phyloP scores from a whole-genome alignment of 441 rosid genomes.

The Pelargonium australe region DNA sequence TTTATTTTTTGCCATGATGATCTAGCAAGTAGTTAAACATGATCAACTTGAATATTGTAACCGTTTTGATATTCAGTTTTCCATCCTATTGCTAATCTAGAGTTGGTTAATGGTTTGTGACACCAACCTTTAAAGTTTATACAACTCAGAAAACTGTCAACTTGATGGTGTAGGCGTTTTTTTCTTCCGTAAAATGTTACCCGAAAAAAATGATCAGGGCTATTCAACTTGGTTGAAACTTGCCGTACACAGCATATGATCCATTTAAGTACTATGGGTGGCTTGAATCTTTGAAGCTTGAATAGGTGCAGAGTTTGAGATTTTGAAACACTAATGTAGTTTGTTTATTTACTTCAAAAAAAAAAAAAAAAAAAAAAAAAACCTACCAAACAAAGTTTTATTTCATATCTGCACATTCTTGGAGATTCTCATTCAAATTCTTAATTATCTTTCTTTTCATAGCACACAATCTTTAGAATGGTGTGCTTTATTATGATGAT shows the following conservation, averaged over 20 bases:
- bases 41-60: constrained; percentile 6
- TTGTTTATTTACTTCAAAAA: too few relatives aligned
- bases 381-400: too few relatives aligned
- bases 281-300: constrained; percentile 1
- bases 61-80: constrained; percentile 2
- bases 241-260: neutral
- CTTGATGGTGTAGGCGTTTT: neutral
- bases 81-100: neutral
- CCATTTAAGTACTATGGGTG: neutral
- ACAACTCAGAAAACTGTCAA: neutral
- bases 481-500: neutral
- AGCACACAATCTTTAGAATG: neutral
- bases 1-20: neutral
- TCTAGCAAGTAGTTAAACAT: constrained; percentile 9
- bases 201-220: neutral
- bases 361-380: too few relatives aligned
- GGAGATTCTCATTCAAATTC: constrained; percentile 2
- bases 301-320: neutral
- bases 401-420: neutral
- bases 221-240: neutral
- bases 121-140: neutral
- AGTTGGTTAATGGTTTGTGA: constrained; percentile 8
- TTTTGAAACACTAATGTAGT: neutral
- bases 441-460: neutral
- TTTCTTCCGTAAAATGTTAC: neutral